Base-by-base conservation (phyloP, 2,329 filamentous ascomycete species). In the Passalora sequoiae region DNA sequence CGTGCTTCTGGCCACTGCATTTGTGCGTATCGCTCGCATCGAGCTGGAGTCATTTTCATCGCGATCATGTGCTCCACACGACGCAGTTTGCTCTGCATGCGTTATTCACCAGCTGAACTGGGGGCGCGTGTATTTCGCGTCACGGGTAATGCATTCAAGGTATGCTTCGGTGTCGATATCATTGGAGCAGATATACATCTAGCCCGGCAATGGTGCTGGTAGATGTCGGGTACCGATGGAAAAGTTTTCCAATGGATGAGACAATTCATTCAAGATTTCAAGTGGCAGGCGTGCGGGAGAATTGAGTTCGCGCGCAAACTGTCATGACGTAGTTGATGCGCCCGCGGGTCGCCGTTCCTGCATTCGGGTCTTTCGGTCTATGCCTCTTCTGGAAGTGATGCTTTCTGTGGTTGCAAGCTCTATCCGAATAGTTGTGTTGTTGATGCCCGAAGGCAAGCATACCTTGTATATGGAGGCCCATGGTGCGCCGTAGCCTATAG, bases 1-100 rank as follows among this genome's bases (percentile, higher is more conserved):
- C n/a, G 15, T 15, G 9, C 20, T n/a, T n/a, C n/a, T n/a, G n/a
- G 24, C 35, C 7, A 35, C 27, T 28, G 28, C 17, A 16, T 28
- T 12, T 40, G 29, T 39, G 36, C 40, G 24, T 33, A 44, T 44
- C 41, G 40, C 30, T 19, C 30, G 6, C 16, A 15, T 19, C 20
- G 15, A 4, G 33, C 33, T 15, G 24, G 33, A 36, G 33, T 36
- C 33, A 36, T 36, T 17, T 9, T 13, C 15, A 9, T 19, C 4
- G 13, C 33, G 19, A 21, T 36, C n/a, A 20, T 20, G 19, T 12
- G 15, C 15, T 24, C 12, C 12, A 12, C 19, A 36, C 33, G 19
- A 36, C 19, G 33, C 20, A 36, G 29, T 19, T 15, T 19, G 8
- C 17, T n/a, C 12, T 17, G 4, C 4, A n/a, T 15, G 19, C 33